phyloP scores from a whole-genome alignment of 1,284 basidiomycete genomes.

The Trametes hirsuta region DNA sequence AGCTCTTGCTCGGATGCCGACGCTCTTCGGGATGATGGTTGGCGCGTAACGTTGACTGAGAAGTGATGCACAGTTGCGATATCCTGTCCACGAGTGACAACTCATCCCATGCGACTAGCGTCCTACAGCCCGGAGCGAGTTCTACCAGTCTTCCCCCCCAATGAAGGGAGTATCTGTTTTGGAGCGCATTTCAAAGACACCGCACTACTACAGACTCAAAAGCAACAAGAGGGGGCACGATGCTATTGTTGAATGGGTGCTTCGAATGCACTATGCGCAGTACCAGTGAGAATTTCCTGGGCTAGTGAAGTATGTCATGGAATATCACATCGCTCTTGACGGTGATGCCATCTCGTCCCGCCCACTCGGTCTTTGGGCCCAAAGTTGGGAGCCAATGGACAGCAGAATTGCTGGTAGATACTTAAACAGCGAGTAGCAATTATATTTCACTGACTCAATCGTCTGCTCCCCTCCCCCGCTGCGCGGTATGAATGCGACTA shows the following conservation, averaged over 20 bases:
- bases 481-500: conserved; percentile 20
- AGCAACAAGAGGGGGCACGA: too few species aligned
- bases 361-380: neutral
- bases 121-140: too few species aligned
- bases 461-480: conserved; percentile 7
- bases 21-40: conserved; percentile 14
- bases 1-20: neutral
- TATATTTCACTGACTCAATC: conserved; percentile 6
- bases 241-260: neutral
- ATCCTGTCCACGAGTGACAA: neutral
- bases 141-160: too few species aligned
- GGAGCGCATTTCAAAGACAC: too few species aligned
- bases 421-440: neutral
- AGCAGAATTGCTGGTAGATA: neutral
- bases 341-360: neutral
- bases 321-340: conserved; percentile 5
- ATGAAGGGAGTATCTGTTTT: too few species aligned
- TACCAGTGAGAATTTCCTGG: neutral
- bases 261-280: neutral
- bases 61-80: conserved; percentile 7
- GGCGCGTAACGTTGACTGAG: conserved; percentile 8
- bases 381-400: neutral
- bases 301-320: neutral
- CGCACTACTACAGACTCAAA: too few species aligned
- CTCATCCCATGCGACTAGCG: too few species aligned